Percentiles rank a stretch among this genome's conserved stretches.
Conservation (phyloP, 345 rosid species). For the Citrus trifoliata region DNA sequence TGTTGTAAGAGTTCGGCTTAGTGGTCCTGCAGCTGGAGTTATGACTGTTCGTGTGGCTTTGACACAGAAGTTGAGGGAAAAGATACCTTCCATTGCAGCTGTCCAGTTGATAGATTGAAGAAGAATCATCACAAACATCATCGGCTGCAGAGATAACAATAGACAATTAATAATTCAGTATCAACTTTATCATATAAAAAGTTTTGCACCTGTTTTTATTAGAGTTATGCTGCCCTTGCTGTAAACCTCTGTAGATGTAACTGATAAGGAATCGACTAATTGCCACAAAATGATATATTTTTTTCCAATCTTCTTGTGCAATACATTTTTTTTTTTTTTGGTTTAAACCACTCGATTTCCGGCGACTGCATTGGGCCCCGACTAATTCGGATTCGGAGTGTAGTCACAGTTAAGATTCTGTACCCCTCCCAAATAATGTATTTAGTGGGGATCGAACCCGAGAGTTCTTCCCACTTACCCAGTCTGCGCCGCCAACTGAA, state of each 20-base stretch:
- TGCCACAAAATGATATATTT: not conserved
- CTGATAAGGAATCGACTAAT: not conserved
- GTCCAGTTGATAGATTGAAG: slow-evolving; percentile 69
- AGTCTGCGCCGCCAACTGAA: too few relatives aligned
- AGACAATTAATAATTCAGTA: not conserved
- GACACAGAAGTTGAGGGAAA: slow-evolving; percentile 87
- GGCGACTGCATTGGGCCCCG: too few relatives aligned
- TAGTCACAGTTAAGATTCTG: too few relatives aligned
- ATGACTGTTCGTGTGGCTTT: slow-evolving; percentile 91
- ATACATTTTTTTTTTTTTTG: not conserved
- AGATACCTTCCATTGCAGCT: slow-evolving; percentile 73
- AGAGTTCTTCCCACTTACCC: too few relatives aligned
- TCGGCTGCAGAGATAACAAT: slow-evolving; percentile 8
- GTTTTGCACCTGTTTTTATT: not conserved
- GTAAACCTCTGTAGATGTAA: not conserved
- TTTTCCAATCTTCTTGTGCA: not conserved
- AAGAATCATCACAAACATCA: slow-evolving; percentile 2
- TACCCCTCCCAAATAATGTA: too few relatives aligned
- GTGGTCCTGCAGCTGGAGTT: slow-evolving; percentile 88
- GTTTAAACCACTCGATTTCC: too few relatives aligned
- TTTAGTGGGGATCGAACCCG: too few relatives aligned
- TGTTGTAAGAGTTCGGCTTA: slow-evolving; percentile 62
- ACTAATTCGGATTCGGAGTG: too few relatives aligned
- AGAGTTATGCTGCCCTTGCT: not conserved
- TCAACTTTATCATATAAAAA: not conserved